Conservation (phyloP, 306 rosid species). For the Ormosia emarginata region DNA sequence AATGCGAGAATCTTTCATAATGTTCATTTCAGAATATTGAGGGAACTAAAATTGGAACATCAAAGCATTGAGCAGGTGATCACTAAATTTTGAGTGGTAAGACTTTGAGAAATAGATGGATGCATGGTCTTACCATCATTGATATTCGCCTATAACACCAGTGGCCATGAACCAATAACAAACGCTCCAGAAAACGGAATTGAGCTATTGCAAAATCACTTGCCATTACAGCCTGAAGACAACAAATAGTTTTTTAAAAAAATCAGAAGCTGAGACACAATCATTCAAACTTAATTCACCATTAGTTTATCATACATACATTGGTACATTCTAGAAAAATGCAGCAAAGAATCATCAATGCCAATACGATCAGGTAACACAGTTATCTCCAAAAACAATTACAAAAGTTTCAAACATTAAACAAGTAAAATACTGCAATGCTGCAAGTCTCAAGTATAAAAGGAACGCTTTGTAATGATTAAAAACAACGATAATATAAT, state of each 20-base stretch:
- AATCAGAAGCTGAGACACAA: constrained; percentile 9
- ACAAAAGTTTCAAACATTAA: background rate
- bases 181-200: constrained; percentile 76
- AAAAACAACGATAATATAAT: background rate
- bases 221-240: constrained; percentile 86
- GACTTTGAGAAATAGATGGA: constrained; percentile 15
- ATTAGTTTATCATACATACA: background rate
- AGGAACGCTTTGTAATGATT: background rate
- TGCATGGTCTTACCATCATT: constrained; percentile 71
- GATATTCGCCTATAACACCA: constrained; percentile 92
- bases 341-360: background rate
- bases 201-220: constrained; percentile 85
- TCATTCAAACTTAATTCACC: background rate
- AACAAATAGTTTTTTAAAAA: background rate
- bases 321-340: background rate
- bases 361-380: background rate
- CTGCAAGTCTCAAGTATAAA: background rate
- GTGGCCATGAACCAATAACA: constrained; percentile 88
- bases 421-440: background rate
- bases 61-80: background rate
- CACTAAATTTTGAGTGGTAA: background rate
- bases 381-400: background rate
- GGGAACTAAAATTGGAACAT: background rate
- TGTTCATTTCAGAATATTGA: background rate
- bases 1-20: background rate